Percentiles rank a stretch among this genome's conserved stretches.
phyloP scores from a whole-genome alignment of 192 early-diverging fungal genomes.

The Phycomyces blakesleeanus region DNA sequence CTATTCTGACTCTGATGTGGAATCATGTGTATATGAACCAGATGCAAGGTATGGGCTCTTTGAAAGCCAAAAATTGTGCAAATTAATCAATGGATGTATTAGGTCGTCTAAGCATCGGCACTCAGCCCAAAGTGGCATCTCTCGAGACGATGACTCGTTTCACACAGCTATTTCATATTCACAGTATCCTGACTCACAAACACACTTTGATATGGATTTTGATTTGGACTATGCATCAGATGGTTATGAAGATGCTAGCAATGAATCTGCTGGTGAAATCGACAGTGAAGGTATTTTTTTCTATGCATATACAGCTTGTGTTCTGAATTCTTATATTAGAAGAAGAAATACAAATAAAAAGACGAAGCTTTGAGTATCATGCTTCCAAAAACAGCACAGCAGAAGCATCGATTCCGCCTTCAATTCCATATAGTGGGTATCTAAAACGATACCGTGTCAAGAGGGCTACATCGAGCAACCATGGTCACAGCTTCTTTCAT shows the following conservation, averaged over 20 bases:
- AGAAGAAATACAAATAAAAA: background rate
- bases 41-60: conserved; percentile 1
- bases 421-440: conserved; percentile 22
- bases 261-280: conserved; percentile 22
- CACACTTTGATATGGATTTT: background rate
- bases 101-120: background rate
- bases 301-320: background rate
- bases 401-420: conserved; percentile 11
- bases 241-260: conserved; percentile 11
- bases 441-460: conserved; percentile 22
- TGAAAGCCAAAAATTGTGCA: background rate
- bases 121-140: conserved; percentile 7
- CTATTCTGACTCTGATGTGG: conserved; percentile 1
- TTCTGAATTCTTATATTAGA: background rate
- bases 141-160: conserved; percentile 22
- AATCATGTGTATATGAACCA: background rate
- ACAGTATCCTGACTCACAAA: background rate
- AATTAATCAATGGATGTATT: conserved; percentile 2
- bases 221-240: conserved; percentile 11
- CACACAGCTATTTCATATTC: conserved; percentile 22
- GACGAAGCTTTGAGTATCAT: background rate
- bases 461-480: conserved; percentile 6
- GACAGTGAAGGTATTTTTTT: conserved; percentile 9
- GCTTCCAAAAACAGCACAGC: background rate
- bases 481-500: conserved; percentile 25